Evolutionary conservation across 1,139 yeast genomes (phyloP), one percentile per base, ranked within the genome.

Genomic region (Hyphopichia buzzinii): DNA sequence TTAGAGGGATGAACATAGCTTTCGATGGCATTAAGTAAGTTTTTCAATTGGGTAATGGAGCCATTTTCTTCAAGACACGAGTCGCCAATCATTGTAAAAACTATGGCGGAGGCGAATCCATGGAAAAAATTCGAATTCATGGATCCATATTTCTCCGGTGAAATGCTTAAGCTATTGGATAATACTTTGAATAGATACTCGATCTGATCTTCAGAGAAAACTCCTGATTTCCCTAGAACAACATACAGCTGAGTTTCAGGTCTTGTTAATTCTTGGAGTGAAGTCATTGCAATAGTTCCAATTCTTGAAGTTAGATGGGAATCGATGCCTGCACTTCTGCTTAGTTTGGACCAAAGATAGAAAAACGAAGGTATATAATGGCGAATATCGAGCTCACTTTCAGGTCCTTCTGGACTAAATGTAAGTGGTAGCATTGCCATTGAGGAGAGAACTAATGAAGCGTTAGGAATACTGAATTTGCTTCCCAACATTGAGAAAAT

Each of bases 1-100:
- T 90, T 90, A 0, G 97, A 89, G 4, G 98, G 98, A 59, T 92
- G 97, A 10, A 82, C 82, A 59, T 83, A 87, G 26, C 96, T 86
- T 45, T 79, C 84, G n/a, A 89, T 68, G 0, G 95, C 81, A 43
- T 81, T 81, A 19, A 84, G 52, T 29, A 86, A 62, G 0, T 79
- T 71, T 28, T 69, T 67, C 12, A 92, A 50, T 29, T 73, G 66
- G 10, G 70, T 76, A 46, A 85, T 55, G 11, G 83, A 71, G 2
- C 77, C 77, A n/a, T 63, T 72, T 4, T 59, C 49, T 7, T 50
- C 64, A 8, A 64, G 48, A 1, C 68, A 61, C 26, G 60, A 51
- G 10, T 69, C 63, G 0, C 88, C 84, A 26, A 72, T 72, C 7
- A 89, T 62, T 0, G 94, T 82, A 54, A 74, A 81, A 1, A 85